Evolutionary conservation across 805 yeast genomes (phyloP).

Genomic region (Zygosaccharomyces bailii): DNA sequence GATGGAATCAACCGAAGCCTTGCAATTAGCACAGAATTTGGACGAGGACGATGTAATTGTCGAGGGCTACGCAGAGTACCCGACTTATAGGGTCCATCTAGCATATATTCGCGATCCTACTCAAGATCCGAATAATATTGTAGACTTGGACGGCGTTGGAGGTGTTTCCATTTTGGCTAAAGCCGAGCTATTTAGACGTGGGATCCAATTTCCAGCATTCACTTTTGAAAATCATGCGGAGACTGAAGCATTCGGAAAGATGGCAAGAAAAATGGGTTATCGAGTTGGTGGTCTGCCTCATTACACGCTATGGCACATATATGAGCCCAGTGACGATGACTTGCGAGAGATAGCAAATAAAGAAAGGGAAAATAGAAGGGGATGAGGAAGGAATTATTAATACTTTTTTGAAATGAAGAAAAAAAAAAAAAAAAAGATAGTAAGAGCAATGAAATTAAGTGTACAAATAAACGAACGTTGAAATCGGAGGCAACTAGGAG

Average conservation of each 20-base stretch:
- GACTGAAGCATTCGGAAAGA: slow-evolving; percentile 82
- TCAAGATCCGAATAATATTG: slow-evolving; percentile 60
- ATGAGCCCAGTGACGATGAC: slow-evolving; percentile 86
- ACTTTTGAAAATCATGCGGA: slow-evolving; percentile 83
- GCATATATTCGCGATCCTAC: slow-evolving; percentile 63
- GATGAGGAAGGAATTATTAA: slow-evolving; percentile 5
- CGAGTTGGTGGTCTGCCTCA: slow-evolving; percentile 86
- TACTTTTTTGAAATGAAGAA: background rate
- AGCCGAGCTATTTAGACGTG: slow-evolving; percentile 70
- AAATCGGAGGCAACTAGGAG: background rate
- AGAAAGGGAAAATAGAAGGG: slow-evolving; percentile 63
- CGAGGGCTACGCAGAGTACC: slow-evolving; percentile 83
- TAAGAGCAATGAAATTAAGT: no score
- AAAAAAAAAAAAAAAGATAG: background rate
- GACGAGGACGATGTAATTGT: slow-evolving; percentile 83
- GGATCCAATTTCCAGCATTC: slow-evolving; percentile 82
- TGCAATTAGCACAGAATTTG: slow-evolving; percentile 58
- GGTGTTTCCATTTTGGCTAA: slow-evolving; percentile 79
- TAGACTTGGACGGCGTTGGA: slow-evolving; percentile 80
- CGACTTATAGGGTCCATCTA: slow-evolving; percentile 80
- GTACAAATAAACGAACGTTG: no score
- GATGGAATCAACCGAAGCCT: slow-evolving; percentile 82
- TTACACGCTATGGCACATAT: slow-evolving; percentile 86
- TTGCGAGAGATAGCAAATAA: slow-evolving; percentile 61
- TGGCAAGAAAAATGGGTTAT: slow-evolving; percentile 76